Conservation (phyloP, 345 rosid species). For the Nephelium lappaceum region DNA sequence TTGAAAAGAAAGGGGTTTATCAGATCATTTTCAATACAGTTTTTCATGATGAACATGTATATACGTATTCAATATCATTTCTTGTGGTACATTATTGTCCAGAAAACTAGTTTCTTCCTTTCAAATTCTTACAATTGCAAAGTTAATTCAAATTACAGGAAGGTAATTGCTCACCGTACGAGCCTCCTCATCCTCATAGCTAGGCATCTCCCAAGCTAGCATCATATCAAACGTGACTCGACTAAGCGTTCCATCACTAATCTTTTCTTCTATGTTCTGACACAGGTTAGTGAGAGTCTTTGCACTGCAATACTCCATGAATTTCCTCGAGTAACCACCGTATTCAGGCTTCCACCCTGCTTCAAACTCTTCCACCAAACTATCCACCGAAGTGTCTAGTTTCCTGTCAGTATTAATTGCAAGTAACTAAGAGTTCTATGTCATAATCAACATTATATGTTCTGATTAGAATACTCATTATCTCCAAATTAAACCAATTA, state of each 20-base stretch:
- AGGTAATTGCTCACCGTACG: slow-evolving; percentile 23
- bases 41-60: background rate
- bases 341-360: slow-evolving; percentile 55
- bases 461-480: background rate
- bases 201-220: slow-evolving; percentile 89
- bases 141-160: background rate
- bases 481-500: background rate
- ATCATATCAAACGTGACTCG: slow-evolving; percentile 78
- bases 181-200: slow-evolving; percentile 44
- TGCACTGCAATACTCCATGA: slow-evolving; percentile 71
- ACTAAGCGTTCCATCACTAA: slow-evolving; percentile 66
- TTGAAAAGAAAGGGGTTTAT: background rate
- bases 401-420: slow-evolving; percentile 43
- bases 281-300: slow-evolving; percentile 50
- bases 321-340: slow-evolving; percentile 56
- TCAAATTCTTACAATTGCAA: background rate
- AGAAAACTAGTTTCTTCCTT: background rate
- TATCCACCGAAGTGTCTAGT: slow-evolving; percentile 44
- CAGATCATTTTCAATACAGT: background rate
- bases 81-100: background rate
- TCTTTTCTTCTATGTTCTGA: slow-evolving; percentile 53
- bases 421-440: background rate
- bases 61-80: background rate
- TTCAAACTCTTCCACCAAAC: slow-evolving; percentile 69
- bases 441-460: background rate